Percentiles rank a stretch among this genome's conserved stretches.
phyloP scores from a whole-genome alignment of 176 grass and related monocot genomes.

The Pontederia crassipes region DNA sequence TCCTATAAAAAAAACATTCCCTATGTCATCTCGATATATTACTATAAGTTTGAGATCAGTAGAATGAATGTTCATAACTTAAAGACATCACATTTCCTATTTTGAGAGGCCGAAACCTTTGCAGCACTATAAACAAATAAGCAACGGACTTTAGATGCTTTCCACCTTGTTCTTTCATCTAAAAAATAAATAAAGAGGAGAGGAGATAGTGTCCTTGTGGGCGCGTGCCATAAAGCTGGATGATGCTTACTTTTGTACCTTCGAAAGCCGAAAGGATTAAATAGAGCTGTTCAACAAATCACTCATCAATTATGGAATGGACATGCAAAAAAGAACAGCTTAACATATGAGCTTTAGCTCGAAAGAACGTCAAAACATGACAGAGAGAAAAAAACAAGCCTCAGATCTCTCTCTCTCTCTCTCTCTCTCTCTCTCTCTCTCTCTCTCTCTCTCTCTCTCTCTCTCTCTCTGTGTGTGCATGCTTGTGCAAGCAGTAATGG shows the following conservation, averaged over 20 bases:
- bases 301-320: neutral
- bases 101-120: neutral
- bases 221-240: slow-evolving; percentile 9
- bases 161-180: neutral
- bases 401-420: too few relatives aligned
- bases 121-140: neutral
- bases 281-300: neutral
- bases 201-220: slow-evolving; percentile 9
- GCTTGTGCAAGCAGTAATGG: neutral
- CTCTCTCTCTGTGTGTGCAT: neutral
- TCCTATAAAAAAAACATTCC: too few relatives aligned
- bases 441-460: neutral
- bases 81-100: neutral
- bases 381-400: neutral
- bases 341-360: neutral
- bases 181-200: neutral
- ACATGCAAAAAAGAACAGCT: neutral
- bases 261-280: neutral
- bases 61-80: neutral
- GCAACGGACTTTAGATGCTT: neutral
- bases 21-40: too few relatives aligned
- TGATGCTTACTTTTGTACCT: neutral
- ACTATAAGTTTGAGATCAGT: too few relatives aligned
- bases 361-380: neutral
- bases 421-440: neutral